Conservation (phyloP, 2,329 filamentous ascomycete genomes). For the Myrmaecium sp. region DNA sequence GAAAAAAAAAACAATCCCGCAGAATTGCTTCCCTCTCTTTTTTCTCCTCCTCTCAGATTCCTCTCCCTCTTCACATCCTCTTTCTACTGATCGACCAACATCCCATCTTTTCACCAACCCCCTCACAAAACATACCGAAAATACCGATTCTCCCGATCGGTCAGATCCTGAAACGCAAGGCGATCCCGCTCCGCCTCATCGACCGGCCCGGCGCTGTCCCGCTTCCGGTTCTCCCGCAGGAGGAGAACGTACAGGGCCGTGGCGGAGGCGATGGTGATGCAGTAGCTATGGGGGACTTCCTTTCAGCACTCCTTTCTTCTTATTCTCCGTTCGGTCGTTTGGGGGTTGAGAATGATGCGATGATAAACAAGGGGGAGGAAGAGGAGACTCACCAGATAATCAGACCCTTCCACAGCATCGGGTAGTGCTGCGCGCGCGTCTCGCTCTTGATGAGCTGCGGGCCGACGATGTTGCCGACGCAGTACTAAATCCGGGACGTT, state of each 20-base stretch:
- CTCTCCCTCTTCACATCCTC: slow-evolving; percentile 5
- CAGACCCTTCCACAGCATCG: slow-evolving; percentile 51
- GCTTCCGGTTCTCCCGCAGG: slow-evolving; percentile 38
- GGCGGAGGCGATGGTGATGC: slow-evolving; percentile 46
- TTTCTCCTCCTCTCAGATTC: background rate
- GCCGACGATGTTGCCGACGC: slow-evolving; percentile 60
- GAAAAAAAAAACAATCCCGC: too few species aligned
- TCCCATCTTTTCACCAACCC: slow-evolving; percentile 11
- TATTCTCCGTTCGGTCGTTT: background rate
- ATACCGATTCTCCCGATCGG: slow-evolving; percentile 50
- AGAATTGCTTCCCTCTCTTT: slow-evolving; percentile 4
- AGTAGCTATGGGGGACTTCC: slow-evolving; percentile 33
- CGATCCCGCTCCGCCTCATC: slow-evolving; percentile 47
- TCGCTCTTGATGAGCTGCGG: slow-evolving; percentile 54
- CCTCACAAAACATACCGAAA: slow-evolving; percentile 42
- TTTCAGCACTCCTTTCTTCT: slow-evolving; percentile 1
- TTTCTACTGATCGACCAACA: slow-evolving; percentile 2
- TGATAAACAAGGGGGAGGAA: background rate
- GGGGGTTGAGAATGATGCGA: background rate
- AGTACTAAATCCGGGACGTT: too few species aligned
- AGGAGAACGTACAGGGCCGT: slow-evolving; percentile 41
- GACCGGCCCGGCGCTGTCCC: slow-evolving; percentile 27
- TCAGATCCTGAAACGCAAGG: slow-evolving; percentile 49
- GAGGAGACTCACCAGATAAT: slow-evolving; percentile 37
- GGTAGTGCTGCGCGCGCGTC: slow-evolving; percentile 50